Evolutionary conservation across 768 basidiomycete genomes (phyloP).

Genomic region (Rhizopogon salebrosus): DNA sequence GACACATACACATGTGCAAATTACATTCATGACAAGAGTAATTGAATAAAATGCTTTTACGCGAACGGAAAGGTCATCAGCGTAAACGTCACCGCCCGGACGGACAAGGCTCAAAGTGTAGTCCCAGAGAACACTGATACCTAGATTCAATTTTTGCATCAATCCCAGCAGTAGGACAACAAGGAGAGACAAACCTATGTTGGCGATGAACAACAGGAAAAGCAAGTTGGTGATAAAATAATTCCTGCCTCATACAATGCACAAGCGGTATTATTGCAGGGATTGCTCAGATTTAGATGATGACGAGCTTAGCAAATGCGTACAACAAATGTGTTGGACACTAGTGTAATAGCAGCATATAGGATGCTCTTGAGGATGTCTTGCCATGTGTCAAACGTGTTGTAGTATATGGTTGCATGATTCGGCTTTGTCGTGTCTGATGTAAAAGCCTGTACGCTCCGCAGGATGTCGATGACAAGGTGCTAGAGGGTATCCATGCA

Average conservation of each 20-base stretch:
- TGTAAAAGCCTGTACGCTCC: slow-evolving; percentile 19
- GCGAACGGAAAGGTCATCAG: slow-evolving; percentile 11
- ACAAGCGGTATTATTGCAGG: slow-evolving; percentile 17
- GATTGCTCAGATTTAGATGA: not conserved
- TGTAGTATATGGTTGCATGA: slow-evolving; percentile 13
- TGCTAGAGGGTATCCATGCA: slow-evolving; percentile 11
- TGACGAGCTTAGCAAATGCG: not conserved
- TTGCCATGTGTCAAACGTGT: slow-evolving; percentile 9
- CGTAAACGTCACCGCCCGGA: slow-evolving; percentile 13
- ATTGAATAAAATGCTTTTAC: slow-evolving; percentile 19
- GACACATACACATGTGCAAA: slow-evolving; percentile 21
- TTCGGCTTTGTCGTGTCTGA: slow-evolving; percentile 4
- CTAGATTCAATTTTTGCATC: not conserved
- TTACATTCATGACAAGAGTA: slow-evolving; percentile 17
- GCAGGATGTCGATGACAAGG: slow-evolving; percentile 18
- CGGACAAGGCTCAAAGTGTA: slow-evolving; percentile 11
- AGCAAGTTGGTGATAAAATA: slow-evolving; percentile 10
- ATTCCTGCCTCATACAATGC: slow-evolving; percentile 17
- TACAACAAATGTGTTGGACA: slow-evolving; percentile 23
- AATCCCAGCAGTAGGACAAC: not conserved
- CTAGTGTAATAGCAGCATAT: slow-evolving; percentile 16
- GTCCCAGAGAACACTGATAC: slow-evolving; percentile 12
- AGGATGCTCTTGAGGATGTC: slow-evolving; percentile 17
- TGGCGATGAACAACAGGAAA: slow-evolving; percentile 16
- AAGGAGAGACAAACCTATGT: slow-evolving; percentile 12